phyloP scores from a whole-genome alignment of 257 asterid genomes.

The Mitragyna speciosa region DNA sequence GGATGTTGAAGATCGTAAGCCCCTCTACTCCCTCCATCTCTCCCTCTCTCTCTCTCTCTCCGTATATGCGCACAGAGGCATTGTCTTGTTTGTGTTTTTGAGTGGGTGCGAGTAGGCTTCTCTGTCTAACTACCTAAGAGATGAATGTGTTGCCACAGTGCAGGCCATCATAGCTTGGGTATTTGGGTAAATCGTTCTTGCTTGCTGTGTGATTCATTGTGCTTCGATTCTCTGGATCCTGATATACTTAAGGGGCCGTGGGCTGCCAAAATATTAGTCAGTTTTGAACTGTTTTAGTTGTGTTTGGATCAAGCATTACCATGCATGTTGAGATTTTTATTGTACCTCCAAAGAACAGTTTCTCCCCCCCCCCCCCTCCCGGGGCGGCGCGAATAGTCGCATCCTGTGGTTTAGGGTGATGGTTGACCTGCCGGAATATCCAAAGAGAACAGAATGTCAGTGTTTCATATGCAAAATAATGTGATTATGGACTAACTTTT shows the following conservation, averaged over 20 bases:
- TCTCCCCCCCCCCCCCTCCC: too few species aligned
- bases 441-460: neutral
- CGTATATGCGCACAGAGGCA: too few species aligned
- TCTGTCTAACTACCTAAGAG: neutral
- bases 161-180: neutral
- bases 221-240: neutral
- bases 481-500: neutral
- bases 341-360: too few species aligned
- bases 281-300: neutral
- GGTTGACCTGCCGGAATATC: neutral
- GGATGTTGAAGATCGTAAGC: constrained; percentile 72
- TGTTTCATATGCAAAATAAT: neutral
- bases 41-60: constrained; percentile 6
- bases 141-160: neutral
- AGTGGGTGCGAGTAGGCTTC: neutral
- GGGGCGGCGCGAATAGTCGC: too few species aligned
- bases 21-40: too few species aligned
- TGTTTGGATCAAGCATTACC: too few species aligned
- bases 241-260: neutral
- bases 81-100: neutral
- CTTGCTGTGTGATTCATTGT: neutral
- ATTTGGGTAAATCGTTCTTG: neutral
- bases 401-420: neutral
- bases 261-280: neutral
- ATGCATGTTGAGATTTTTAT: too few species aligned